Evolutionary conservation across 345 rosid species (phyloP), one percentile per base, ranked within the genome.

Genomic region (Hibiscus mutabilis): DNA sequence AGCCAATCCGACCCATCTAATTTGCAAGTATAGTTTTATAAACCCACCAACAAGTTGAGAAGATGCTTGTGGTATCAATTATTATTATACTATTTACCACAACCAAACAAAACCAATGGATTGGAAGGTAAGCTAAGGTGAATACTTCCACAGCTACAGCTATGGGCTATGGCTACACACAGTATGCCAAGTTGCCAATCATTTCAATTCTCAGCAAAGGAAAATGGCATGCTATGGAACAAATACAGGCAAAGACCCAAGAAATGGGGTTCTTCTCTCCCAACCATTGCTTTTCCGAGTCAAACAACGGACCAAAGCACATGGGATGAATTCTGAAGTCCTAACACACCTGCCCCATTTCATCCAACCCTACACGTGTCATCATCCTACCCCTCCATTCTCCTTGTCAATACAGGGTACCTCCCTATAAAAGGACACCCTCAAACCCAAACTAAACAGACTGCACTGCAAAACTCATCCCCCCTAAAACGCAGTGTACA

Each of bases 161-260:
- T 47, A 47, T 2, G 13, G 1, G n/a, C n/a, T n/a, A n/a, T n/a
- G n/a, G n/a, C n/a, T 46, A 46, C 25, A 62, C 19, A 19, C 59
- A 19, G 59, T 7, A 8, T 55, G 58, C 16, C 77, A 61, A 73
- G 10, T 57, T 15, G 62, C 16, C 66, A 35, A 60, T 27, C 11
- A 42, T 55, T 68, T 18, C 18, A 12, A 49, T 21, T 22, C 44
- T 22, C 52, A 12, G 16, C n/a, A 37, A 22, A 9, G 58, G 55
- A 51, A n/a, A n/a, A 19, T 18, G 21, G 16, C 15, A 53, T 53
- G 58, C 2, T 16, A 49, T 18, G 51, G 68, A 37, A 63, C 68
- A 63, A 37, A 37, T 37, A 61, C 46, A 61, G 69, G 69, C 69
- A 42, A 65, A 65, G 69, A 65, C 69, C 69, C 69, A 44, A 65